Conservation (phyloP, 208 protist genomes). For the Trypanosoma congolense region DNA sequence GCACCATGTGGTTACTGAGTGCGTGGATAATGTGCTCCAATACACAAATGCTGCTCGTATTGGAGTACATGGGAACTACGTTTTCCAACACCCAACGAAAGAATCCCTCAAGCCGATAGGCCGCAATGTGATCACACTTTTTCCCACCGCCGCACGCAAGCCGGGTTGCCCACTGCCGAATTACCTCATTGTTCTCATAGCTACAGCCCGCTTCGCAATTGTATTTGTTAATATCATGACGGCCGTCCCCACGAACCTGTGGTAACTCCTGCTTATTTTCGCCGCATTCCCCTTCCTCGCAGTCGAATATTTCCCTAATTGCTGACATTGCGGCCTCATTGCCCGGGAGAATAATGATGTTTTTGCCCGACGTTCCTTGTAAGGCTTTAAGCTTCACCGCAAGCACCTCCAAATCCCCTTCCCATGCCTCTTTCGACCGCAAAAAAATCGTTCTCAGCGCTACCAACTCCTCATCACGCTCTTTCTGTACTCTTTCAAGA, state of each 20-base stretch:
- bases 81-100: slow-evolving; percentile 32
- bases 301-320: no score
- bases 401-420: slow-evolving; percentile 45
- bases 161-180: slow-evolving; percentile 28
- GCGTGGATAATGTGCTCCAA: slow-evolving; percentile 34
- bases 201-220: not conserved
- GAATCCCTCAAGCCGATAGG: slow-evolving; percentile 29
- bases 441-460: slow-evolving; percentile 45
- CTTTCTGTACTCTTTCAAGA: slow-evolving; percentile 31
- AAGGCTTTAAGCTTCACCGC: slow-evolving; percentile 48
- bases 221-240: not conserved
- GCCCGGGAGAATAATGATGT: no score
- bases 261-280: no score
- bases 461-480: slow-evolving; percentile 51
- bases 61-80: slow-evolving; percentile 31
- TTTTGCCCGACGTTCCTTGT: no score
- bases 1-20: slow-evolving; percentile 23
- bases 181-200: not conserved
- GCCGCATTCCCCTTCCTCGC: no score
- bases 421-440: slow-evolving; percentile 45
- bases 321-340: no score
- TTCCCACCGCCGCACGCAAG: slow-evolving; percentile 20
- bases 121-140: slow-evolving; percentile 14
- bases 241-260: no score
- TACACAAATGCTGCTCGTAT: slow-evolving; percentile 22